Evolutionary conservation across 345 rosid genomes (phyloP), one percentile per base, ranked within the genome.

Genomic region (Brassica incana): DNA sequence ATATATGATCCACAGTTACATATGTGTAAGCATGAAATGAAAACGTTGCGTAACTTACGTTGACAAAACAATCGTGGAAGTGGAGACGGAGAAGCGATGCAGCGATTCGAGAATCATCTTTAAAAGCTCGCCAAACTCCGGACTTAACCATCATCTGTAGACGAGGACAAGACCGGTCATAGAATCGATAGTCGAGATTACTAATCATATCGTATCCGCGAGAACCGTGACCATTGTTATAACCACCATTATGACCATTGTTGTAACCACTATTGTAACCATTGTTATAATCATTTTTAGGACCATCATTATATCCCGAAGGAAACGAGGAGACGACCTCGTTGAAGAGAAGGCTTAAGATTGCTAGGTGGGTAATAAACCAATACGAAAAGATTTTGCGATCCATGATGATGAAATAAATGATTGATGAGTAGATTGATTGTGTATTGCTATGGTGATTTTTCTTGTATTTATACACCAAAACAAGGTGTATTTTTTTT

Each of bases 11-110:
- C 20, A 20, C 16, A 71, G 10, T 16, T 70, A 33, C 8, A 11
- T 32, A 65, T 65, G 29, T 18, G 27, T 32, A n/a, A 71, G 54
- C 14, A 70, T 8, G 60, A 30, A 25, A 71, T n/a, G 0, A 3
- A 36, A 32, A 36, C 48, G 65, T 43, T 5, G 15, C 35, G 64
- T 30, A 36, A 33, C 65, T 83, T 88, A 91, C 98, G 77, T 92
- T 89, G 29, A 94, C 93, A 29, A 94, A 87, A 69, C 98, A 94
- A 54, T 94, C 97, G 60, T 92, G 98, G 30, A 92, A 92, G 80
- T 92, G 96, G 75, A 94, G 72, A 2, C 97, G 90, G 11, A 94
- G 98, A 73, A 94, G 93, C 43, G 97, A 94, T 0, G 98, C 98
- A 58, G 92, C 92, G 7, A 94, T 88, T 82, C 98, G 85, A 54